A percentile compares a stretch with the other conserved stretches of the same genome.
phyloP scores from a whole-genome alignment of 192 early-diverging fungal species.

The Funneliformis mosseae region DNA sequence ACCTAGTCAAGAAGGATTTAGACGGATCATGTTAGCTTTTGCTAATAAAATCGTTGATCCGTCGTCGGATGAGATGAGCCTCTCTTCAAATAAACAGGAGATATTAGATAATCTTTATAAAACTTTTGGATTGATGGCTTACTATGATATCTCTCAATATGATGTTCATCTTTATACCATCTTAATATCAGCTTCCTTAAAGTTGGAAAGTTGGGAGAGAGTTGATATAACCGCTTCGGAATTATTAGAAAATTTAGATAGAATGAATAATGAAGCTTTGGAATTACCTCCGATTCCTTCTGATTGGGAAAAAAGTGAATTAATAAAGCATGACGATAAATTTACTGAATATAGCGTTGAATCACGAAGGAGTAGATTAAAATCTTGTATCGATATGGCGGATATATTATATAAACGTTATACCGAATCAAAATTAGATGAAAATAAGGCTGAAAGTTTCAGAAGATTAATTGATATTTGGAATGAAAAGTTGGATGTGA shows the following conservation, averaged over 20 bases:
- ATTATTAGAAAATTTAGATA: constrained; percentile 4
- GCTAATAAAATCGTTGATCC: constrained; percentile 9
- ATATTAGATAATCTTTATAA: constrained; percentile 27
- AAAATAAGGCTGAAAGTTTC: not conserved
- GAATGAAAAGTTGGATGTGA: not conserved
- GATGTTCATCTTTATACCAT: constrained; percentile 23
- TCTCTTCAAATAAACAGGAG: not conserved
- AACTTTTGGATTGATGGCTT: constrained; percentile 32
- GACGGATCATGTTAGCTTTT: constrained; percentile 8
- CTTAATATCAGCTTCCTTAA: constrained; percentile 15
- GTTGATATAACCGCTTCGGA: constrained; percentile 18
- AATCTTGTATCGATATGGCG: not conserved
- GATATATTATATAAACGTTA: not conserved
- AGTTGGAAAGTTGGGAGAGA: constrained; percentile 1
- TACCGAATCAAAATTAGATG: not conserved
- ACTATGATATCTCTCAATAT: constrained; percentile 24
- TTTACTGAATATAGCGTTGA: not conserved
- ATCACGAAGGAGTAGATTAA: not conserved
- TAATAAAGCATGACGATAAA: not conserved
- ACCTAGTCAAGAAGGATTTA: not conserved
- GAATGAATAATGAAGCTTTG: not conserved
- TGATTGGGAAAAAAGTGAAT: not conserved
- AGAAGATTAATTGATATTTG: not conserved
- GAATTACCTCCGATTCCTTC: not conserved
- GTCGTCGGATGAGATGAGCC: not conserved